Conservation (phyloP, 768 basidiomycete genomes). For the Macrolepiota fuliginosa region DNA sequence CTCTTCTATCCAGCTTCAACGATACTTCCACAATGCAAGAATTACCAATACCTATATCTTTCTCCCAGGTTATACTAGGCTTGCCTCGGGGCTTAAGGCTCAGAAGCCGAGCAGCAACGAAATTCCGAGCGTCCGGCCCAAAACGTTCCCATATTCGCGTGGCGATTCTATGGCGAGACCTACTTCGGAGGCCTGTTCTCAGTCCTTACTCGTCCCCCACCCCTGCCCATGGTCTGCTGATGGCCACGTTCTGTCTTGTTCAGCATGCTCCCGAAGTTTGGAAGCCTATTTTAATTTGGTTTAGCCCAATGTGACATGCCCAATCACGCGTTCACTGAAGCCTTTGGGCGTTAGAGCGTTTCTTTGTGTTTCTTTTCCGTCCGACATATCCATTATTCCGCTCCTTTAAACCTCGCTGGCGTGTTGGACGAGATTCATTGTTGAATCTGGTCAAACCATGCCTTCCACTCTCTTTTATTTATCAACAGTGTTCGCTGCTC, state of each 20-base stretch:
- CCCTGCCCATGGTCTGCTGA: constrained; percentile 3
- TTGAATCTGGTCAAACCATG: constrained; percentile 14
- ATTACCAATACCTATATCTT: not conserved
- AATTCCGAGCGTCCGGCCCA: too few species aligned
- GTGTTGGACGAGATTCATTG: not conserved
- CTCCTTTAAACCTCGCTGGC: constrained; percentile 11
- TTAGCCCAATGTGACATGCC: constrained; percentile 1
- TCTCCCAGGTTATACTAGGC: not conserved
- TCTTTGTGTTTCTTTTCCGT: not conserved
- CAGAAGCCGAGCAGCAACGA: not conserved
- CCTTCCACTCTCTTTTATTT: constrained; percentile 25
- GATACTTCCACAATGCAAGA: not conserved
- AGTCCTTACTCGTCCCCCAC: not conserved
- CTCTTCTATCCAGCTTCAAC: too few species aligned
- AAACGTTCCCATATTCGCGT: not conserved
- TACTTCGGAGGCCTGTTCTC: not conserved
- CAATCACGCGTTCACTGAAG: not conserved
- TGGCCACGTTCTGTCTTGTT: not conserved
- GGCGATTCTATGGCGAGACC: not conserved
- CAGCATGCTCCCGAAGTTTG: not conserved
- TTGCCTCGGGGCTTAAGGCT: not conserved
- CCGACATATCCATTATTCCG: not conserved
- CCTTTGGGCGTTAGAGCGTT: constrained; percentile 2
- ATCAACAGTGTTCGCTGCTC: constrained; percentile 8
- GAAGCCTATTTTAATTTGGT: constrained; percentile 3